Conservation (phyloP, 805 yeast genomes). For the Wickerhamiella nectarea region DNA sequence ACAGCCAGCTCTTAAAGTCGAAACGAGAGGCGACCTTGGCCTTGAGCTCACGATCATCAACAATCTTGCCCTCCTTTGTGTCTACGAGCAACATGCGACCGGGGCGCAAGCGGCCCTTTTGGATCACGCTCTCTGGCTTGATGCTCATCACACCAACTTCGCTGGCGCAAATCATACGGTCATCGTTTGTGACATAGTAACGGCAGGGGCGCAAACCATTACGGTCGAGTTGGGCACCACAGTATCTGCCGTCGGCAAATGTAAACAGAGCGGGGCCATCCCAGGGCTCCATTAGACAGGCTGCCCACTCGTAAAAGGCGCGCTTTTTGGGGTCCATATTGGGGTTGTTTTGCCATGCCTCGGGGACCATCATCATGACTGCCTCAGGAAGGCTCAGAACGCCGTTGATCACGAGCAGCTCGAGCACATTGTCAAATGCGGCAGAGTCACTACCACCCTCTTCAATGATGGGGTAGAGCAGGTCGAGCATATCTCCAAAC, state of each 20-base stretch:
- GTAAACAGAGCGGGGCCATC: conserved; percentile 97
- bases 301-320: conserved; percentile 98
- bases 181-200: conserved; percentile 87
- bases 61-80: conserved; percentile 82
- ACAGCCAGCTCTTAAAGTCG: conserved; percentile 89
- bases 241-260: conserved; percentile 92
- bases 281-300: conserved; percentile 99
- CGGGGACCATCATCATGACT: conserved; percentile 92
- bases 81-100: conserved; percentile 94
- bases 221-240: conserved; percentile 96
- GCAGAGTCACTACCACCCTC: conserved; percentile 99
- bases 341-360: conserved; percentile 87
- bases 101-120: conserved; percentile 89
- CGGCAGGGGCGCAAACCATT: conserved; percentile 98
- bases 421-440: conserved; percentile 91
- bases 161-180: conserved; percentile 92
- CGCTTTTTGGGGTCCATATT: conserved; percentile 80
- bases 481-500: conserved; percentile 84
- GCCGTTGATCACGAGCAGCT: conserved; percentile 81
- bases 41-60: conserved; percentile 85
- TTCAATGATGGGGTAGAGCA: conserved; percentile 86
- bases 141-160: conserved; percentile 95
- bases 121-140: conserved; percentile 65
- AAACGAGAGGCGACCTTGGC: conserved; percentile 60
- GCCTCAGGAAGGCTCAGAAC: conserved; percentile 90